Evolutionary conservation across 2,329 filamentous ascomycete genomes (phyloP).

Genomic region (Dothiorella sarmentorum): DNA sequence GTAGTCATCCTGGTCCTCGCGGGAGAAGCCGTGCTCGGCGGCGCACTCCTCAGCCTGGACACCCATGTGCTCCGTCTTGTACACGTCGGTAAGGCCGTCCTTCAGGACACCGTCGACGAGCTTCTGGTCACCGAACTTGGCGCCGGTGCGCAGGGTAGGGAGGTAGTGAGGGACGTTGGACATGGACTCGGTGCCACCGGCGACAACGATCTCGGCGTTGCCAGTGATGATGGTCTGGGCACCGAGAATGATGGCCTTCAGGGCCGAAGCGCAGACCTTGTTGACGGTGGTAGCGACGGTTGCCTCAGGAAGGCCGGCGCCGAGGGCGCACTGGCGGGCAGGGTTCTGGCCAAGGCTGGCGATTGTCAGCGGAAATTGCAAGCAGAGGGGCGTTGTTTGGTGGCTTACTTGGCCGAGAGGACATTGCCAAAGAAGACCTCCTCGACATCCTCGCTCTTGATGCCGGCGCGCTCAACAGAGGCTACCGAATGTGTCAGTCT

Average conservation of each 20-base stretch:
- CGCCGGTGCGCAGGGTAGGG: conserved; percentile 76
- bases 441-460: conserved; percentile 86
- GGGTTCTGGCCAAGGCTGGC: conserved; percentile 92
- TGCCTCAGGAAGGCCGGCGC: conserved; percentile 75
- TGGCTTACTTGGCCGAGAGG: conserved; percentile 80
- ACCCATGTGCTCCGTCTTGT: conserved; percentile 97
- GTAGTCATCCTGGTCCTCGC: conserved; percentile 90
- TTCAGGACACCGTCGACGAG: conserved; percentile 89
- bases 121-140: conserved; percentile 89
- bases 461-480: conserved; percentile 79
- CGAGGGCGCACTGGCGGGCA: conserved; percentile 87
- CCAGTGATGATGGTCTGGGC: conserved; percentile 97
- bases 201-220: conserved; percentile 87
- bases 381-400: background rate
- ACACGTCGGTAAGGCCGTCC: conserved; percentile 92
- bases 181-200: conserved; percentile 97
- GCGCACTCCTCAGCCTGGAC: conserved; percentile 89
- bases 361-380: conserved; percentile 17
- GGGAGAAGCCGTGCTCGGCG: conserved; percentile 72
- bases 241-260: conserved; percentile 92
- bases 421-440: conserved; percentile 99
- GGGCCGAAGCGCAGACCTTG: conserved; percentile 95
- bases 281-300: conserved; percentile 91
- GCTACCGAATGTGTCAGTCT: conserved; percentile 38
- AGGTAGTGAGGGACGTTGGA: conserved; percentile 97